A percentile compares a stretch with the other conserved stretches of the same genome.
Evolutionary conservation across 2,329 filamentous ascomycete genomes (phyloP).

Genomic region (Ambrosiella cleistominuta): DNA sequence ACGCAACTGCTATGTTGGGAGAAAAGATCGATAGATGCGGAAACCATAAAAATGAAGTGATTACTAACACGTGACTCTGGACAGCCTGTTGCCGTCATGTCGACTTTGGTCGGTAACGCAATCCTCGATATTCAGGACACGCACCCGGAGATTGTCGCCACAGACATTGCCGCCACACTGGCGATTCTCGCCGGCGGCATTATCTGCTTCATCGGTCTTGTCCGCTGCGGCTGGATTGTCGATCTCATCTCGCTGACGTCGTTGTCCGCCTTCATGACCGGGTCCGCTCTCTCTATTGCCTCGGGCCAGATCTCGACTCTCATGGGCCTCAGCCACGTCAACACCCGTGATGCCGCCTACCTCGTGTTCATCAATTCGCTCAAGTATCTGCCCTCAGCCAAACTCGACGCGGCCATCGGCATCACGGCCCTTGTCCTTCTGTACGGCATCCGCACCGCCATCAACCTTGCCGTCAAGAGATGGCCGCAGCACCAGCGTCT

Average conservation of each 20-base stretch:
- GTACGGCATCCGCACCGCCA: slow-evolving; percentile 53
- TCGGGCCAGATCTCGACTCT: slow-evolving; percentile 67
- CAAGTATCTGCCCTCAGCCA: slow-evolving; percentile 47
- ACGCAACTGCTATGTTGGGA: neutral
- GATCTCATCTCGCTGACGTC: slow-evolving; percentile 83
- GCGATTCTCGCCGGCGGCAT: slow-evolving; percentile 63
- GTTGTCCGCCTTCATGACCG: slow-evolving; percentile 92
- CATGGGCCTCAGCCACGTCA: slow-evolving; percentile 61
- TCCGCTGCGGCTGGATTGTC: slow-evolving; percentile 74
- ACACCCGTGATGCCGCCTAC: slow-evolving; percentile 64
- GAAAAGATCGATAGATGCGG: neutral
- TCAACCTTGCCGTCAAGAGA: slow-evolving; percentile 49
- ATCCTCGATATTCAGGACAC: slow-evolving; percentile 43
- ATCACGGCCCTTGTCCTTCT: slow-evolving; percentile 64
- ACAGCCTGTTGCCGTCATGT: slow-evolving; percentile 87
- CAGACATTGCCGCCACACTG: slow-evolving; percentile 61
- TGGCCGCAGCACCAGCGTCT: slow-evolving; percentile 52
- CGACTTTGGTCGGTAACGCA: slow-evolving; percentile 71
- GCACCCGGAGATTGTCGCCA: slow-evolving; percentile 38
- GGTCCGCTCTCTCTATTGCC: slow-evolving; percentile 77
- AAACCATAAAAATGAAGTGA: neutral
- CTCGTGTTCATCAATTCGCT: slow-evolving; percentile 67
- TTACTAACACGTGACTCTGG: neutral
- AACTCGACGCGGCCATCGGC: slow-evolving; percentile 73
- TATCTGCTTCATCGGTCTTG: slow-evolving; percentile 59